phyloP scores from a whole-genome alignment of 2,329 filamentous ascomycete genomes.

The Eutypa lata region DNA sequence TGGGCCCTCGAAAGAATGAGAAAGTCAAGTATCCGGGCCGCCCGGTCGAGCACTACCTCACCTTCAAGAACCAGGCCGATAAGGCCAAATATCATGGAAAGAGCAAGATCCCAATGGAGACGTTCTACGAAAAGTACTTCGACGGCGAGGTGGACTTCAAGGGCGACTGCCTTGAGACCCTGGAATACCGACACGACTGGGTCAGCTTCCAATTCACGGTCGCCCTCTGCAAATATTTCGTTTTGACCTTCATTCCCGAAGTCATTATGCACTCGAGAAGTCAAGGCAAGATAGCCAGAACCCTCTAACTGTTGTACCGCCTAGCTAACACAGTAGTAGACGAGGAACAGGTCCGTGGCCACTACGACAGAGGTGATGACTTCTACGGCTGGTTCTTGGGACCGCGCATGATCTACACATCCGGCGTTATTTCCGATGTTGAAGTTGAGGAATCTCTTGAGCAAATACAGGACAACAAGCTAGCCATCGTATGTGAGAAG shows the following conservation, averaged over 20 bases:
- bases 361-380: conserved; percentile 97
- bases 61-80: conserved; percentile 67
- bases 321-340: conserved; percentile 49
- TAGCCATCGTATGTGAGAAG: conserved; percentile 94
- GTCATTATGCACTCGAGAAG: conserved; percentile 89
- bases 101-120: conserved; percentile 85
- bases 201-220: conserved; percentile 89
- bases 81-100: conserved; percentile 68
- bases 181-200: conserved; percentile 98
- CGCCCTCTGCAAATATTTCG: conserved; percentile 81
- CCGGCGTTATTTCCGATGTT: conserved; percentile 86
- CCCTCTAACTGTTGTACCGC: neutral
- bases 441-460: conserved; percentile 87
- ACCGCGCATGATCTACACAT: conserved; percentile 98
- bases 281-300: conserved; percentile 57
- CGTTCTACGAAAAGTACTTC: conserved; percentile 98
- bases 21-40: conserved; percentile 84
- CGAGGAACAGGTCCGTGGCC: conserved; percentile 94
- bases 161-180: conserved; percentile 80
- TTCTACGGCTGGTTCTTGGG: conserved; percentile 99
- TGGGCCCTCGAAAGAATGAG: conserved; percentile 87
- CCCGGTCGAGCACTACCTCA: conserved; percentile 86
- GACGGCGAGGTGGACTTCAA: conserved; percentile 94
- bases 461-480: conserved; percentile 96
- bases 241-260: conserved; percentile 84